Base-by-base conservation (phyloP, 495 filamentous ascomycete genomes). In the Oidiodendron maius region DNA sequence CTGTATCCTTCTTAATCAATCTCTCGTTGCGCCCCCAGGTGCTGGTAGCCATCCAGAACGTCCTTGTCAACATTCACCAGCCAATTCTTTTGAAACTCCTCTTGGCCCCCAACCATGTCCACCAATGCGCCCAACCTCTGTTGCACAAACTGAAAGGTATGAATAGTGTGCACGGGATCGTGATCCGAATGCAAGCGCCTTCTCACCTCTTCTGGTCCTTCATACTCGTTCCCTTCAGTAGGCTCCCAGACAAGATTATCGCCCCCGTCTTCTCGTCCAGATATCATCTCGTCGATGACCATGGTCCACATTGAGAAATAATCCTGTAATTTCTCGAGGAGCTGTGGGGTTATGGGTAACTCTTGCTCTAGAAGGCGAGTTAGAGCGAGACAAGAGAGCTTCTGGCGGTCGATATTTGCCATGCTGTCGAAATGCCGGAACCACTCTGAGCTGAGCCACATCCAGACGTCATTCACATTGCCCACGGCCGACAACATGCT, bases 371-470 rank as follows among this genome's bases (percentile, higher is more conserved):
- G 78, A 21, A 96, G 72, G 28, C 84, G 78, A 8, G 93, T 95
- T 17, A 96, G 74, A 4, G 80, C 91, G 2, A 98, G 75, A 39
- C 77, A 81, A 53, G 83, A 86, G 10, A 96, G 73, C 65, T 98
- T 98, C 65, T 86, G 80, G 35, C 82, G 75, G 25, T 75, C 80
- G 3, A 78, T 70, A 62, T 89, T 81, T 34, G 77, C 81, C 63
- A 94, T 89, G 61, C 78, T 83, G 57, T 93, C 87, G 56, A 94
- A 87, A 56, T 91, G 84, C 28, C 67, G 64, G 67, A 96, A 95
- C 93, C 93, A 98, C 63, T 94, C 89, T 0, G 75, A 70, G 34
- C 88, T 64, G 23, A 97, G 71, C 90, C 89, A 95, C 35, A 83
- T 65, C 52, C 74, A 76, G 21, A 75, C 68, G 28, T 82, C 74